These are phyloP conservation scores for Fusarium heterosporum DNA, from an alignment of 2,329 filamentous ascomycete genomes.

Conservation along the genomic window DNA sequence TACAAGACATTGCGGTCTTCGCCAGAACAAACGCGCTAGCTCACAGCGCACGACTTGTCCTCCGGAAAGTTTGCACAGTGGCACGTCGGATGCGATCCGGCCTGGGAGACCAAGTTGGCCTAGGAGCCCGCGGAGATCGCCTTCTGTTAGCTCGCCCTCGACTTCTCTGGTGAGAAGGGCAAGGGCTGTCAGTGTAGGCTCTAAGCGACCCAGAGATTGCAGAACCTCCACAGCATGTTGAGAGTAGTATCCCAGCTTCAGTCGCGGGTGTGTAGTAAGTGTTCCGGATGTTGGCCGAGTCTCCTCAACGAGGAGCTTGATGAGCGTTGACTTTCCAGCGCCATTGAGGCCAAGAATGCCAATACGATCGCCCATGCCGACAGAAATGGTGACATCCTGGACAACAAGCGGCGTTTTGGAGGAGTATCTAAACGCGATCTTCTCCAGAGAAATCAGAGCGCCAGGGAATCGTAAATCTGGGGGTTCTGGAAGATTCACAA, in stretches of 20 bases:
- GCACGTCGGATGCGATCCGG: constrained; percentile 77
- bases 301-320: constrained; percentile 75
- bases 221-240: constrained; percentile 82
- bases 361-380: constrained; percentile 79
- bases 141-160: constrained; percentile 68
- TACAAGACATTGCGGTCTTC: constrained; percentile 76
- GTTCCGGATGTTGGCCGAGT: constrained; percentile 70
- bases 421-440: constrained; percentile 73
- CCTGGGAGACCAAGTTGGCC: constrained; percentile 77
- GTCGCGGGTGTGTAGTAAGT: constrained; percentile 73
- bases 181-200: constrained; percentile 72
- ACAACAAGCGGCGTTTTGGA: constrained; percentile 58
- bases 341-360: constrained; percentile 85
- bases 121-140: constrained; percentile 74
- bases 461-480: constrained; percentile 80
- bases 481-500: constrained; percentile 70
- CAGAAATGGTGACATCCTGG: constrained; percentile 72
- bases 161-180: constrained; percentile 69
- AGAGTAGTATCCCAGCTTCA: constrained; percentile 80
- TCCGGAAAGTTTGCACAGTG: constrained; percentile 78
- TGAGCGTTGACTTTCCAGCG: constrained; percentile 82
- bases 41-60: constrained; percentile 78
- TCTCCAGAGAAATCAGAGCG: constrained; percentile 77
- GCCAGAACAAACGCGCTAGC: constrained; percentile 76
- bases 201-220: constrained; percentile 62